Evolutionary conservation across 768 basidiomycete species (phyloP).

Genomic region (Panaeolus cyanescens): DNA sequence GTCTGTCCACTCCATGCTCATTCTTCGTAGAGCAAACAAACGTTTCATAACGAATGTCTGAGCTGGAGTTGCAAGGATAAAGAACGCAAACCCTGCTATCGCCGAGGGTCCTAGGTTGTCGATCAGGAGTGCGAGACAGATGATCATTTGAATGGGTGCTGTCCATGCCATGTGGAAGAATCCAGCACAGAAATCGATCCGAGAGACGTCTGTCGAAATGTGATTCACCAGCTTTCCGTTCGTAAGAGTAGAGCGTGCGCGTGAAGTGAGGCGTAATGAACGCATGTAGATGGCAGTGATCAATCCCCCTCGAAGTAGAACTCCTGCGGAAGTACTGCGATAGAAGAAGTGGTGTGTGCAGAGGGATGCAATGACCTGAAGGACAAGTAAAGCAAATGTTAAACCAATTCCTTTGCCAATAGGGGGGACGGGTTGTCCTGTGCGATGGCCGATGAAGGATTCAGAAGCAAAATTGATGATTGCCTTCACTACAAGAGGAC

Average conservation of each 20-base stretch:
- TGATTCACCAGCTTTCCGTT: constrained; percentile 93
- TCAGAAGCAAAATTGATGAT: constrained; percentile 71
- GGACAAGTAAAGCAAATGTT: constrained; percentile 63
- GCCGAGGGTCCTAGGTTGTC: constrained; percentile 54
- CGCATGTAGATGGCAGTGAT: constrained; percentile 87
- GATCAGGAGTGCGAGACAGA: constrained; percentile 76
- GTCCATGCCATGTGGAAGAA: constrained; percentile 78
- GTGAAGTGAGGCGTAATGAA: constrained; percentile 73
- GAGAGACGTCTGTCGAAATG: constrained; percentile 89
- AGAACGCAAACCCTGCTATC: constrained; percentile 55
- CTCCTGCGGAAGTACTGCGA: constrained; percentile 70
- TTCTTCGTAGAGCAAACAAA: constrained; percentile 67
- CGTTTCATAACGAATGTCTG: constrained; percentile 76
- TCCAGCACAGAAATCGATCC: constrained; percentile 85
- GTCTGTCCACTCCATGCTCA: constrained; percentile 89
- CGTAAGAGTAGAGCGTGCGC: constrained; percentile 76
- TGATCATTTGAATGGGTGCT: constrained; percentile 72
- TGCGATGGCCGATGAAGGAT: constrained; percentile 53
- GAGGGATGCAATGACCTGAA: constrained; percentile 70
- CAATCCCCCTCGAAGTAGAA: constrained; percentile 79
- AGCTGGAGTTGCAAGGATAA: constrained; percentile 70
- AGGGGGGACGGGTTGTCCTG: constrained; percentile 37
- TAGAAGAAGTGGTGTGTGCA: constrained; percentile 86
- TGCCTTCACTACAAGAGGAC: constrained; percentile 77
- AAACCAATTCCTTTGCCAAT: constrained; percentile 72